These are phyloP conservation scores for Pyrus betulifolia DNA, from an alignment of 306 rosid species.

Conservation along the genomic window DNA sequence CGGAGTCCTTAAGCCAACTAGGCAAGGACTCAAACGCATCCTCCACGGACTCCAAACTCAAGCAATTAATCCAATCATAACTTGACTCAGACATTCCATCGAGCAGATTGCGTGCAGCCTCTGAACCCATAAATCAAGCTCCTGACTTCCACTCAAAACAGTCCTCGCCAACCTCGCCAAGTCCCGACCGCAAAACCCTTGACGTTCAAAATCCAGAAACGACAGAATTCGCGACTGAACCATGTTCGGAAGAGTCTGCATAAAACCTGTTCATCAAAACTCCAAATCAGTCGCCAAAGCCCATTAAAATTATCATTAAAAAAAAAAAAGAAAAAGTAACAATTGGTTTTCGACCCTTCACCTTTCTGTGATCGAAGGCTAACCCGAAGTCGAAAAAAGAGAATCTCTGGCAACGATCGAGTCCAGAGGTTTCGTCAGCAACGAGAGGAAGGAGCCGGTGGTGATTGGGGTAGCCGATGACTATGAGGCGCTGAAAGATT, in stretches of 20 bases:
- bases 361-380: slow-evolving; percentile 7
- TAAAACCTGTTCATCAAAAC: too few species aligned
- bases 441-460: slow-evolving; percentile 24
- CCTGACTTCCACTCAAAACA: slow-evolving; percentile 10
- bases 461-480: slow-evolving; percentile 19
- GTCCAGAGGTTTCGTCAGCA: slow-evolving; percentile 28
- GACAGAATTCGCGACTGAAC: slow-evolving; percentile 27
- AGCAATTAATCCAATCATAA: slow-evolving; percentile 25
- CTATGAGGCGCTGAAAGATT: slow-evolving; percentile 16
- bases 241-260: slow-evolving; percentile 29
- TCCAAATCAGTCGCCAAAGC: background rate
- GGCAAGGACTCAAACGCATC: slow-evolving; percentile 36
- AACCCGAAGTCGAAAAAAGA: slow-evolving; percentile 1
- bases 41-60: slow-evolving; percentile 25
- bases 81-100: slow-evolving; percentile 20
- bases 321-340: background rate
- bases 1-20: slow-evolving; percentile 14
- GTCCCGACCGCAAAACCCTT: slow-evolving; percentile 16
- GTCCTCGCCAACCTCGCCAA: slow-evolving; percentile 19
- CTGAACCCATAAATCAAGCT: slow-evolving; percentile 31
- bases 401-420: slow-evolving; percentile 10
- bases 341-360: background rate
- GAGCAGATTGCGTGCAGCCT: slow-evolving; percentile 27
- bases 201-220: slow-evolving; percentile 22
- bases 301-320: background rate